phyloP scores from a whole-genome alignment of 495 filamentous ascomycete species.

The Xylaria venustula region DNA sequence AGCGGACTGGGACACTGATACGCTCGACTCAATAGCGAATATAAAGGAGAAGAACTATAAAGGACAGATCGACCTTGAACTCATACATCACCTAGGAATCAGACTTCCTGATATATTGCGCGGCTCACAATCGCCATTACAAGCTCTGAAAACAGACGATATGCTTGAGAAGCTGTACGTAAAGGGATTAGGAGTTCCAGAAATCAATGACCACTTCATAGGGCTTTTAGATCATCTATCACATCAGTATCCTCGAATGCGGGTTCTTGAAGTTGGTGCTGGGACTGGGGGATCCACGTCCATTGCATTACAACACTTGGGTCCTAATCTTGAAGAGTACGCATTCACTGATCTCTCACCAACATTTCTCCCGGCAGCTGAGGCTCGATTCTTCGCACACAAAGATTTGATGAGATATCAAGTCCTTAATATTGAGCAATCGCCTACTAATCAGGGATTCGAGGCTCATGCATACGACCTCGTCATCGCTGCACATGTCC shows the following conservation, averaged over 20 bases:
- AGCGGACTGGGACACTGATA: too few relatives aligned
- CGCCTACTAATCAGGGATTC: constrained; percentile 29
- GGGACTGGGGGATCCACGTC: background rate
- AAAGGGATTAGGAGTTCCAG: background rate
- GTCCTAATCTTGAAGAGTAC: constrained; percentile 20
- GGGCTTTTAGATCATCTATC: background rate
- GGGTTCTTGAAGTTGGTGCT: background rate
- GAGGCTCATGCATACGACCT: constrained; percentile 44
- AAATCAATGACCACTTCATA: background rate
- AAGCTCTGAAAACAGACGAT: background rate
- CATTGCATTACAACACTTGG: background rate
- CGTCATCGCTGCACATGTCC: constrained; percentile 38
- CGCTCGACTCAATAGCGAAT: too few relatives aligned
- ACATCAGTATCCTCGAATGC: background rate
- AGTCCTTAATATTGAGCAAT: constrained; percentile 39
- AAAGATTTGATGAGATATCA: constrained; percentile 39
- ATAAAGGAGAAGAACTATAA: too few relatives aligned
- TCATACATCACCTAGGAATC: background rate
- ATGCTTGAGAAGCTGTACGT: background rate
- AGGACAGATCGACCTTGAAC: background rate
- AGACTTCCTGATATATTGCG: background rate
- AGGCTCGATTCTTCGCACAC: constrained; percentile 14
- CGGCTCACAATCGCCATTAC: background rate
- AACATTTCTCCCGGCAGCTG: constrained; percentile 31
- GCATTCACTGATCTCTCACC: constrained; percentile 47